Base-by-base conservation (phyloP, 202 grass and related monocot species). In the Schoenoplectus tabernaemontani region DNA sequence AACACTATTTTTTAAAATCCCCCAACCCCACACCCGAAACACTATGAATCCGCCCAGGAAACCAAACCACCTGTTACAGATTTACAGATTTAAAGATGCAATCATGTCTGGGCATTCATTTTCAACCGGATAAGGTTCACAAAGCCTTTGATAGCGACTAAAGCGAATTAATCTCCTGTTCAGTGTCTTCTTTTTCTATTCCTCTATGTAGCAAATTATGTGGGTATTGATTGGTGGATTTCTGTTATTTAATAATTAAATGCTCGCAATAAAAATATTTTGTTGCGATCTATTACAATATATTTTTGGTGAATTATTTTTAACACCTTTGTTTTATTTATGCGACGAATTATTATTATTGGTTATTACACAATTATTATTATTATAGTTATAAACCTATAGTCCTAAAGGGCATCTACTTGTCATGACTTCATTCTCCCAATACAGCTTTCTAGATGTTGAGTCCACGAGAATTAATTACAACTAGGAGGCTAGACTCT, bases 81-180 rank as follows among this genome's bases (percentile, higher is more conserved):
- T 62, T 80, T 5, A 48, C 13, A 48, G 13, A 78, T 51, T 50
- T 51, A 64, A 80, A 64, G 9, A 43, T 44, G 16, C 77, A 80
- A 80, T 80, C 77, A 64, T 80, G 41, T 33, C 43, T 33, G 19
- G 47, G 59, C 54, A 64, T 80, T 80, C 39, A 20, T 63, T 64
- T 33, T 57, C 75, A 39, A 57, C 47, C 20, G 59, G 77, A 80
- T 80, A 80, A 80, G 77, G 30, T 47, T 80, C 28, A 33, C 22
- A 80, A 80, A 80, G 77, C 59, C 39, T 32, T 80, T 80, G 77
- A 80, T 24, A 80, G 57, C 4, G 77, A 80, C 77, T 47, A 43
- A 46, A 80, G 28, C 6, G 19, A 30, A 0, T 51, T 80, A 13
- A 78, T 59, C 76, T 43, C 30, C 11, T 74, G 57, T 78, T 28